Conservation (phyloP, 352 stramenopile species). For the Aphanomyces cochlioides region DNA sequence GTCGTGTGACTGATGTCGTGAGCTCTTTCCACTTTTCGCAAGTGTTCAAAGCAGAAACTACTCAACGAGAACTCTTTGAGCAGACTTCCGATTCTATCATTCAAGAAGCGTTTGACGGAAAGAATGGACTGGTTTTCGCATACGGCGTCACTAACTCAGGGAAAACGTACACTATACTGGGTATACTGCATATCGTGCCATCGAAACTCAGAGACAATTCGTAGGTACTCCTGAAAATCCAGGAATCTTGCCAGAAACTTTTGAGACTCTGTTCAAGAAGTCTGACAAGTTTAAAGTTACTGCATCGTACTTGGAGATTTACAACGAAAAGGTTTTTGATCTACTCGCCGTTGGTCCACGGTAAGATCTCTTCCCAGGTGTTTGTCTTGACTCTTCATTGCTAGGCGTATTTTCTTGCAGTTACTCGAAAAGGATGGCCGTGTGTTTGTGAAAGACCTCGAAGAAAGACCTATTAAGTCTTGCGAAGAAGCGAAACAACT, state of each 20-base stretch:
- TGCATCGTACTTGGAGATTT: slow-evolving; percentile 97
- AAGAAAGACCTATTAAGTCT: slow-evolving; percentile 56
- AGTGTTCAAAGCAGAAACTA: slow-evolving; percentile 74
- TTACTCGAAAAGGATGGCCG: slow-evolving; percentile 83
- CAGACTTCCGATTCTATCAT: slow-evolving; percentile 87
- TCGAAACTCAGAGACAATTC: too few species aligned
- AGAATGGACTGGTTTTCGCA: slow-evolving; percentile 93
- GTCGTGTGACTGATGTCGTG: slow-evolving; percentile 67
- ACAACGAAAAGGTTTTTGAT: slow-evolving; percentile 98
- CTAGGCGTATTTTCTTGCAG: slow-evolving; percentile 60
- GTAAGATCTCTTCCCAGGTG: neutral
- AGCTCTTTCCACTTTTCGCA: slow-evolving; percentile 77
- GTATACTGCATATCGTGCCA: slow-evolving; percentile 37
- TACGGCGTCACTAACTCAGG: slow-evolving; percentile 99
- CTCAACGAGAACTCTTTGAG: slow-evolving; percentile 90
- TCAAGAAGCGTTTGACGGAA: slow-evolving; percentile 78
- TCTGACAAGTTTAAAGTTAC: slow-evolving; percentile 41
- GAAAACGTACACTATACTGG: slow-evolving; percentile 98
- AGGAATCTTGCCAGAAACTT: slow-evolving; percentile 78
- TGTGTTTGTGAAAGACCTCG: slow-evolving; percentile 82
- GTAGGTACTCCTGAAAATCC: slow-evolving; percentile 42
- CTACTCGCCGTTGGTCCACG: slow-evolving; percentile 61
- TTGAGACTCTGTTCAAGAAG: slow-evolving; percentile 60
- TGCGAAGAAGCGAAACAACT: slow-evolving; percentile 69
- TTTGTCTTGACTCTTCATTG: neutral